Percentiles rank a stretch among this genome's conserved stretches.
These are phyloP conservation scores for Nemania sp. DNA, from an alignment of 2,329 filamentous ascomycete species.

Conservation along the genomic window DNA sequence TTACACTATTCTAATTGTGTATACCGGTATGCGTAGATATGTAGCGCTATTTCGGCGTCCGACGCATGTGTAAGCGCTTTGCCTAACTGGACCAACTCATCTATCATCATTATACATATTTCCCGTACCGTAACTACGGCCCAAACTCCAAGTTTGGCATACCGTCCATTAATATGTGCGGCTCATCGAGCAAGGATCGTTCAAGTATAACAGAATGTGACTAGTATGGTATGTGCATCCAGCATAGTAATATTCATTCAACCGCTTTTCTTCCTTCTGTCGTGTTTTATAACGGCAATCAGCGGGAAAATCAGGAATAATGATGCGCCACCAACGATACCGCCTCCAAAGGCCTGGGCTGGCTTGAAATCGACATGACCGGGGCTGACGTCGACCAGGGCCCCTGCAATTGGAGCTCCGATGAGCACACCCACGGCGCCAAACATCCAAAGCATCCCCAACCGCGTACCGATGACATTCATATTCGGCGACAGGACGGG, in stretches of 20 bases:
- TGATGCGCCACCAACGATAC: conserved; percentile 1
- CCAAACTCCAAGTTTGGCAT: too few species aligned
- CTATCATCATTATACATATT: too few species aligned
- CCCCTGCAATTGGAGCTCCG: conserved; percentile 3
- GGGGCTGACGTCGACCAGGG: conserved; percentile 3
- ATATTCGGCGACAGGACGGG: conserved; percentile 28
- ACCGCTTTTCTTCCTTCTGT: neutral
- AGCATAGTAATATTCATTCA: neutral
- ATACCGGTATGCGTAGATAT: too few species aligned
- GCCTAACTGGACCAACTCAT: too few species aligned
- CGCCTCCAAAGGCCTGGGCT: conserved; percentile 9
- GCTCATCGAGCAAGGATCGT: too few species aligned
- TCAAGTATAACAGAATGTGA: too few species aligned
- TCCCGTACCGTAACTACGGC: too few species aligned
- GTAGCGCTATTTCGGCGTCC: too few species aligned
- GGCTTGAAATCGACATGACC: conserved; percentile 10
- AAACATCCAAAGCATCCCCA: conserved; percentile 29
- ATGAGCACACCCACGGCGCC: conserved; percentile 6
- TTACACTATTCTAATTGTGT: too few species aligned
- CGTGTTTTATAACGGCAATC: conserved; percentile 3
- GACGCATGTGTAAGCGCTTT: neutral
- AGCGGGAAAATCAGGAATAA: conserved; percentile 8
- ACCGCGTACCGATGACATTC: conserved; percentile 32
- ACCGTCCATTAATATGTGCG: too few species aligned
- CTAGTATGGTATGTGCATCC: neutral